These are phyloP conservation scores for Colletotrichum sp. DNA, from an alignment of 2,329 filamentous ascomycete genomes.

Conservation along the genomic window DNA sequence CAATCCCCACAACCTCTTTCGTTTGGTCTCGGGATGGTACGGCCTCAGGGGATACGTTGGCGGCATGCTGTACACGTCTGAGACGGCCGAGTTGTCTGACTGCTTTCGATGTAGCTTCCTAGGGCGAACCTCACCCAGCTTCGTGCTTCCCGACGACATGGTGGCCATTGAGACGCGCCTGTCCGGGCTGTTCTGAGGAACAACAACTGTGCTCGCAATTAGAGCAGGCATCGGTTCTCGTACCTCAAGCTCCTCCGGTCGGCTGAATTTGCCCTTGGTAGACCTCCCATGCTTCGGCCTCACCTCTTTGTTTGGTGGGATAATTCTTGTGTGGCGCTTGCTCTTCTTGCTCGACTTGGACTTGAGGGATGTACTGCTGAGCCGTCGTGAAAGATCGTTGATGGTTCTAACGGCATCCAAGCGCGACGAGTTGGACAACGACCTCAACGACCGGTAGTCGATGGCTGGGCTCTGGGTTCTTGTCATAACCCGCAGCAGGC, in stretches of 20 bases:
- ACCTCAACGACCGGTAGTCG: slow-evolving; percentile 51
- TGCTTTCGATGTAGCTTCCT: background rate
- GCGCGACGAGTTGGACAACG: slow-evolving; percentile 52
- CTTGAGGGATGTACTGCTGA: slow-evolving; percentile 16
- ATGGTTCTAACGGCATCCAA: slow-evolving; percentile 55
- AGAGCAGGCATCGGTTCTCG: background rate
- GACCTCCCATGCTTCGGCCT: background rate
- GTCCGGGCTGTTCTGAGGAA: background rate
- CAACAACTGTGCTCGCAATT: background rate
- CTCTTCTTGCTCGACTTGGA: background rate
- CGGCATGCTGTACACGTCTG: background rate
- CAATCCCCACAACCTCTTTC: slow-evolving; percentile 8
- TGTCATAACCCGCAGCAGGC: slow-evolving; percentile 39
- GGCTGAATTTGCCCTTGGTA: background rate
- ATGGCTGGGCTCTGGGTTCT: slow-evolving; percentile 36
- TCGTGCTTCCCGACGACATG: slow-evolving; percentile 48
- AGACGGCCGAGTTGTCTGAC: background rate
- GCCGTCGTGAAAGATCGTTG: slow-evolving; percentile 46
- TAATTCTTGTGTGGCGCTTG: background rate
- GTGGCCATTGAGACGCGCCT: slow-evolving; percentile 35
- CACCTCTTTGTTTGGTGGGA: background rate
- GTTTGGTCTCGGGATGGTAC: background rate
- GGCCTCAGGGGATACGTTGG: slow-evolving; percentile 18
- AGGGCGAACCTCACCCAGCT: slow-evolving; percentile 43
- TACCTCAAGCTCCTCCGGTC: background rate